These are phyloP conservation scores for Aspergillus sp. DNA, from an alignment of 2,329 filamentous ascomycete genomes.

Conservation along the genomic window DNA sequence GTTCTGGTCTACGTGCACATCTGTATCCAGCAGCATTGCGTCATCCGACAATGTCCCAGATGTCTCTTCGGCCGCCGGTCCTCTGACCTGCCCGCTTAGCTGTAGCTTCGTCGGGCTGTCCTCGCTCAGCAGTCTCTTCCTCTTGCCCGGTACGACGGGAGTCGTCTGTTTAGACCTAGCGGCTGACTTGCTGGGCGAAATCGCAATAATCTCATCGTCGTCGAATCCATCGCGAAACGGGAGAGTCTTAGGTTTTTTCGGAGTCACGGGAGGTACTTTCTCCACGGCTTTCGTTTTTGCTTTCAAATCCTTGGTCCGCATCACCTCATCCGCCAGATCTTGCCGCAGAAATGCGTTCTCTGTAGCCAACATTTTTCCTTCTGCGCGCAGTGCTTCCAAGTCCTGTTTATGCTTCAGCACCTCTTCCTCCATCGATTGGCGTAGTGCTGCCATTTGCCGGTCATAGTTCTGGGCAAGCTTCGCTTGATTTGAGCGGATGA, in stretches of 20 bases:
- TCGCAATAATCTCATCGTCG: conserved; percentile 51
- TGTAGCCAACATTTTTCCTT: conserved; percentile 51
- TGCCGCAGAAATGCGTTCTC: conserved; percentile 56
- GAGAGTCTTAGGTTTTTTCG: conserved; percentile 42
- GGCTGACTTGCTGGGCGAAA: conserved; percentile 49
- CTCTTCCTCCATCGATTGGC: conserved; percentile 49
- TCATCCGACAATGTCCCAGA: conserved; percentile 19
- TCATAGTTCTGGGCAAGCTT: conserved; percentile 49
- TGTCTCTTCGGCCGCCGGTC: conserved; percentile 22
- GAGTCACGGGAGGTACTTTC: conserved; percentile 41
- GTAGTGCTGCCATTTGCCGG: conserved; percentile 45
- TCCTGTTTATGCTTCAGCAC: conserved; percentile 48
- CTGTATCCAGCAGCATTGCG: conserved; percentile 4
- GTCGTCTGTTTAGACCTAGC: conserved; percentile 46
- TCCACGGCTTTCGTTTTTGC: conserved; percentile 30
- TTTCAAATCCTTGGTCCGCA: conserved; percentile 39
- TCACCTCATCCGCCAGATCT: conserved; percentile 51
- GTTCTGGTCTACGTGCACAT: conserved; percentile 11
- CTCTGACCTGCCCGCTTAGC: conserved; percentile 22
- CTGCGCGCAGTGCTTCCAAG: conserved; percentile 47
- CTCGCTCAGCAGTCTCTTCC: conserved; percentile 48
- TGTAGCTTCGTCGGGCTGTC: conserved; percentile 48
- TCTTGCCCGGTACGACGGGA: conserved; percentile 51
- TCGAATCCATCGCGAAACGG: conserved; percentile 58
- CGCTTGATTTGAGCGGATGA: conserved; percentile 52